Percentiles rank a stretch among this genome's conserved stretches.
Conservation (phyloP, 2,329 filamentous ascomycete species). For the Penicillium sp. region DNA sequence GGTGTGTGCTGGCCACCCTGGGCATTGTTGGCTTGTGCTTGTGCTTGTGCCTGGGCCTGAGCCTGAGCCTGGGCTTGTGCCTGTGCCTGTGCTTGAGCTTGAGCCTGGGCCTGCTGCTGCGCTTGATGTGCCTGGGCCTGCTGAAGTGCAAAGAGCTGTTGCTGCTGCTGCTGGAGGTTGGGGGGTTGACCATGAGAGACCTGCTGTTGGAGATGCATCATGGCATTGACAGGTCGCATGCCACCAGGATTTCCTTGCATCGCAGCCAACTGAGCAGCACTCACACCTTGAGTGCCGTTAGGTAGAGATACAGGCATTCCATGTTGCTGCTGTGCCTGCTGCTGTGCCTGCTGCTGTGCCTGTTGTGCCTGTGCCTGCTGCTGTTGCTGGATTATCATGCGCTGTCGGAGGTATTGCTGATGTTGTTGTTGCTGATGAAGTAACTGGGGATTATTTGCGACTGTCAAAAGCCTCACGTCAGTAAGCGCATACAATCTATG, state of each 20-base stretch:
- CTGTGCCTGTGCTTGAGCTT: constrained; percentile 20
- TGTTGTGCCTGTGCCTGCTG: constrained; percentile 34
- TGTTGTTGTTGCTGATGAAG: constrained; percentile 34
- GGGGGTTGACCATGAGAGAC: constrained; percentile 38
- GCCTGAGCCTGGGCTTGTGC: constrained; percentile 21
- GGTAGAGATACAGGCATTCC: constrained; percentile 37
- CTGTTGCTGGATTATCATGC: constrained; percentile 20
- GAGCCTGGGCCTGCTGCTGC: constrained; percentile 18
- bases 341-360: constrained; percentile 20
- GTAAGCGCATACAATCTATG: constrained; percentile 1
- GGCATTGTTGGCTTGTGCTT: constrained; percentile 16
- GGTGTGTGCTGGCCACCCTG: constrained; percentile 29
- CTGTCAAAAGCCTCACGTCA: constrained; percentile 18
- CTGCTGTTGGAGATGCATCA: constrained; percentile 39
- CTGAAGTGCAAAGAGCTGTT: constrained; percentile 22
- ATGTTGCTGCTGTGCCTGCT: constrained; percentile 22
- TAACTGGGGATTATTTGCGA: constrained; percentile 41
- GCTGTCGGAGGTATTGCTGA: constrained; percentile 14
- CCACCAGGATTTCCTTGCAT: constrained; percentile 37
- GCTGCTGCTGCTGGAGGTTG: constrained; percentile 41
- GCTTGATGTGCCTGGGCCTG: constrained; percentile 21
- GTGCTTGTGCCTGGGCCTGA: constrained; percentile 10
- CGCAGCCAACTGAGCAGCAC: constrained; percentile 39
- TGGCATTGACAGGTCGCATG: constrained; percentile 36
- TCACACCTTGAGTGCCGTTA: constrained; percentile 38